Conservation (phyloP, 2,329 filamentous ascomycete species). For the Cladosporium sp. region DNA sequence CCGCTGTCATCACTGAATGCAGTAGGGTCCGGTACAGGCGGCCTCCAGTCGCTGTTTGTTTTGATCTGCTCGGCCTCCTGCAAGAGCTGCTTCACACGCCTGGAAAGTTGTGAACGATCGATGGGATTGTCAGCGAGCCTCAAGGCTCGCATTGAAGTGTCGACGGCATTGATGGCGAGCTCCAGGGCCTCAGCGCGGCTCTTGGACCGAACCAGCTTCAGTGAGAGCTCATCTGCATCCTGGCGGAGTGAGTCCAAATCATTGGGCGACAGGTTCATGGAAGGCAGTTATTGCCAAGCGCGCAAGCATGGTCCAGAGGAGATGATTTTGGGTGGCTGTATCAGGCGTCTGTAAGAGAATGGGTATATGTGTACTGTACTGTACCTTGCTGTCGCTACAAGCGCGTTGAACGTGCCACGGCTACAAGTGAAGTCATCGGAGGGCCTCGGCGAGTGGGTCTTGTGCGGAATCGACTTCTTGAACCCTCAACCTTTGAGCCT, state of each 20-base stretch:
- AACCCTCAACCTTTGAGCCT: no score
- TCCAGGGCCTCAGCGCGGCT: constrained; percentile 20
- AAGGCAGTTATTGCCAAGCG: background rate
- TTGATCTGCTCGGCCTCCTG: constrained; percentile 75
- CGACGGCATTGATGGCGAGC: constrained; percentile 62
- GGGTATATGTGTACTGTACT: background rate
- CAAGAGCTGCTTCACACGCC: constrained; percentile 66
- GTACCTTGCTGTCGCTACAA: background rate
- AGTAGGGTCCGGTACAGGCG: background rate
- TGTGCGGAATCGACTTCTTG: no score
- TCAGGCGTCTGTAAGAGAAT: background rate
- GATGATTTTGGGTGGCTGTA: background rate
- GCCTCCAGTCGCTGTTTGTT: constrained; percentile 26
- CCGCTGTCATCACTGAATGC: constrained; percentile 2
- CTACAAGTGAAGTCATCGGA: constrained; percentile 10
- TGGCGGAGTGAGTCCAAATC: constrained; percentile 21
- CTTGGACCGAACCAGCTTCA: constrained; percentile 20
- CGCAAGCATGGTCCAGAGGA: constrained; percentile 2
- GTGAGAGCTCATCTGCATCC: constrained; percentile 20
- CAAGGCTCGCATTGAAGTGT: constrained; percentile 76
- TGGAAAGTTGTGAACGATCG: constrained; percentile 63
- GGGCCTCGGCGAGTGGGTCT: background rate
- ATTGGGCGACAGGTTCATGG: constrained; percentile 16
- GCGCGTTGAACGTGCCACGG: no score
- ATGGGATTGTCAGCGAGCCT: constrained; percentile 54